Conservation (phyloP, 2,329 filamentous ascomycete genomes). For the Plectosphaerella cucumerina region DNA sequence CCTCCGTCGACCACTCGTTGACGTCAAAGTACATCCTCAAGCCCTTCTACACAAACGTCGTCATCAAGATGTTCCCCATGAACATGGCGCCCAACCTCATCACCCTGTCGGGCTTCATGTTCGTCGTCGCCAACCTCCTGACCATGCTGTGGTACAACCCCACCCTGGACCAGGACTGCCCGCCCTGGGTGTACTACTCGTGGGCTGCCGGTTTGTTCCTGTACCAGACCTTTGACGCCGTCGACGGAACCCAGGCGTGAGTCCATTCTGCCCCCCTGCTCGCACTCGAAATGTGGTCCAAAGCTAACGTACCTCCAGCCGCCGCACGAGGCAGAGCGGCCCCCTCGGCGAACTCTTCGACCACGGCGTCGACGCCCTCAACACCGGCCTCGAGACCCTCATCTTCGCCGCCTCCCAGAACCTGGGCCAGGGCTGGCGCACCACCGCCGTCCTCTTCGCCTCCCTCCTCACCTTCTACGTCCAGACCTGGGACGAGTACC, state of each 20-base stretch:
- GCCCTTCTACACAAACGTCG: constrained; percentile 93
- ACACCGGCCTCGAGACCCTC: constrained; percentile 89
- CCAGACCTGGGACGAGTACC: constrained; percentile 99
- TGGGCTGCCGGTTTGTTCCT: constrained; percentile 89
- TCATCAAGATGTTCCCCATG: constrained; percentile 93
- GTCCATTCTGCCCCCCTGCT: constrained; percentile 26
- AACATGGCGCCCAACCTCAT: constrained; percentile 89
- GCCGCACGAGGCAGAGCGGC: constrained; percentile 86
- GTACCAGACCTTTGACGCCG: constrained; percentile 97
- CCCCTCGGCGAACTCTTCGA: constrained; percentile 96
- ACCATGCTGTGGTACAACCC: constrained; percentile 96
- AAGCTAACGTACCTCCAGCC: constrained; percentile 37
- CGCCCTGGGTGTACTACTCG: constrained; percentile 88
- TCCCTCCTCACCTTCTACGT: constrained; percentile 95
- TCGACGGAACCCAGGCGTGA: constrained; percentile 90
- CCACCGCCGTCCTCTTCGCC: constrained; percentile 77
- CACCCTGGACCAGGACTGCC: constrained; percentile 89
- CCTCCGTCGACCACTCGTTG: constrained; percentile 82
- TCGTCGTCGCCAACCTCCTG: constrained; percentile 83
- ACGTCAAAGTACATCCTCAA: constrained; percentile 92
- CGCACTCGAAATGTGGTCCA: not conserved
- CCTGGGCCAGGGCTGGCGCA: constrained; percentile 88
- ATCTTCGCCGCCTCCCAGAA: constrained; percentile 92
- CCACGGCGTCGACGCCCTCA: constrained; percentile 94
- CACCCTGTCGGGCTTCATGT: constrained; percentile 84